Percentiles rank a stretch among this genome's conserved stretches.
Conservation (phyloP, 163 green algal species). For the Prototheca cutis region DNA sequence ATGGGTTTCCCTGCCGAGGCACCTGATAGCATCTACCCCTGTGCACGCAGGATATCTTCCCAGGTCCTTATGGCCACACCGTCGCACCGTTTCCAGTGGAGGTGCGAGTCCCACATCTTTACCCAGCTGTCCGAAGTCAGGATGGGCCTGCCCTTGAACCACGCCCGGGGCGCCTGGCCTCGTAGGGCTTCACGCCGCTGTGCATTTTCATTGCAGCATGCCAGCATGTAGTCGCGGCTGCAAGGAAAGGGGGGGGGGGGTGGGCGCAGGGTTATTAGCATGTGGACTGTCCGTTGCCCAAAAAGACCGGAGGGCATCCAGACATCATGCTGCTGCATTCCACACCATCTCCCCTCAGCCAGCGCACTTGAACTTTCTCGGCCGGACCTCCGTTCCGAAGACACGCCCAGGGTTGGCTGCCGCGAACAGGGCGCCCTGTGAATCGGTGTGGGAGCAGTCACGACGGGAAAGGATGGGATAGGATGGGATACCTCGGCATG, state of each 20-base stretch:
- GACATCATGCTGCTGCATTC: too few species aligned
- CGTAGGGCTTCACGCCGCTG: slow-evolving; percentile 17
- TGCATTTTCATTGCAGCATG: slow-evolving; percentile 28
- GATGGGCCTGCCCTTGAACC: slow-evolving; percentile 21
- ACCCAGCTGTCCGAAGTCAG: slow-evolving; percentile 25
- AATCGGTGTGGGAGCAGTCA: too few species aligned
- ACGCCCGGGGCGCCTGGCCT: slow-evolving; percentile 19
- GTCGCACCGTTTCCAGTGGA: slow-evolving; percentile 32
- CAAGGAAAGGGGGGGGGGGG: slow-evolving; percentile 1
- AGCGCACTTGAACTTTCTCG: slow-evolving; percentile 30
- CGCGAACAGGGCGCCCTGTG: background rate
- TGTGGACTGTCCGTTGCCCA: too few species aligned
- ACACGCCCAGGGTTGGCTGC: slow-evolving; percentile 22
- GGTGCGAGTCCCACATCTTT: slow-evolving; percentile 32
- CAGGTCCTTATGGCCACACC: background rate
- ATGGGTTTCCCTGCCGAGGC: too few species aligned
- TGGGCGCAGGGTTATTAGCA: too few species aligned
- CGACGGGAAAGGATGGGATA: too few species aligned
- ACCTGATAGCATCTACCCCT: too few species aligned
- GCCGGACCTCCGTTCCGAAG: slow-evolving; percentile 28
- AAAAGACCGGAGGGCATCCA: too few species aligned
- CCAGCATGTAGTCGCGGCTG: slow-evolving; percentile 34
- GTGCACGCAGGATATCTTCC: too few species aligned
- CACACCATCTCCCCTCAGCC: too few species aligned
- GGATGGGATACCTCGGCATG: too few species aligned